phyloP scores from a whole-genome alignment of 148 eudicot genomes.

The Pouteria glomerata region DNA sequence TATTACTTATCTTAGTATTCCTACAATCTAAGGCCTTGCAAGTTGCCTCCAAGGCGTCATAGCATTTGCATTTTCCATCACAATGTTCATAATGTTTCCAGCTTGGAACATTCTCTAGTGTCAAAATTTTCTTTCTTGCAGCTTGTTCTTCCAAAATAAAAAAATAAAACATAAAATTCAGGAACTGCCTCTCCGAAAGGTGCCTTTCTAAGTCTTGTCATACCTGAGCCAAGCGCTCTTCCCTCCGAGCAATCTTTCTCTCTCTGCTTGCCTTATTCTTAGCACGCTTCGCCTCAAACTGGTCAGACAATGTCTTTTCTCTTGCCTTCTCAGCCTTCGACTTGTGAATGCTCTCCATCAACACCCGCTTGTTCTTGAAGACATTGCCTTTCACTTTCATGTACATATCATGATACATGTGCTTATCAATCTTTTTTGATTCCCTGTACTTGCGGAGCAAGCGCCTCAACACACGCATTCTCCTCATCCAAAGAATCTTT shows the following conservation, averaged over 20 bases:
- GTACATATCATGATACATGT: too few species aligned
- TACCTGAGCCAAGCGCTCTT: constrained; percentile 53
- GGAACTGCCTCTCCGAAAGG: too few species aligned
- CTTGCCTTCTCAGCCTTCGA: constrained; percentile 59
- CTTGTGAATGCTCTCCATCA: constrained; percentile 50
- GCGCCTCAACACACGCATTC: too few species aligned
- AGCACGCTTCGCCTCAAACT: too few species aligned
- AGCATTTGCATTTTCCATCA: neutral
- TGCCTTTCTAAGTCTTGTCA: neutral
- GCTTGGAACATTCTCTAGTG: too few species aligned
- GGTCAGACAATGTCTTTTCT: constrained; percentile 50
- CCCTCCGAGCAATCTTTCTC: constrained; percentile 51
- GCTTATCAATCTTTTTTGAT: too few species aligned
- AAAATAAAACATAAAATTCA: too few species aligned
- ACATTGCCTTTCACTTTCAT: too few species aligned
- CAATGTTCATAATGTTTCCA: neutral
- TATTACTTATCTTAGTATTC: neutral
- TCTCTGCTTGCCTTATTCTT: constrained; percentile 61
- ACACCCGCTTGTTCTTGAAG: constrained; percentile 47
- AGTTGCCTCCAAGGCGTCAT: neutral
- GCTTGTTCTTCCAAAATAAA: neutral
- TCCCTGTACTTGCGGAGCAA: too few species aligned
- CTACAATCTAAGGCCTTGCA: neutral
- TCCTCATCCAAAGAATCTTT: too few species aligned
- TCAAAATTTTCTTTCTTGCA: neutral